These are phyloP conservation scores for Talaromyces sp. DNA, from an alignment of 2,329 filamentous ascomycete genomes.

Conservation along the genomic window DNA sequence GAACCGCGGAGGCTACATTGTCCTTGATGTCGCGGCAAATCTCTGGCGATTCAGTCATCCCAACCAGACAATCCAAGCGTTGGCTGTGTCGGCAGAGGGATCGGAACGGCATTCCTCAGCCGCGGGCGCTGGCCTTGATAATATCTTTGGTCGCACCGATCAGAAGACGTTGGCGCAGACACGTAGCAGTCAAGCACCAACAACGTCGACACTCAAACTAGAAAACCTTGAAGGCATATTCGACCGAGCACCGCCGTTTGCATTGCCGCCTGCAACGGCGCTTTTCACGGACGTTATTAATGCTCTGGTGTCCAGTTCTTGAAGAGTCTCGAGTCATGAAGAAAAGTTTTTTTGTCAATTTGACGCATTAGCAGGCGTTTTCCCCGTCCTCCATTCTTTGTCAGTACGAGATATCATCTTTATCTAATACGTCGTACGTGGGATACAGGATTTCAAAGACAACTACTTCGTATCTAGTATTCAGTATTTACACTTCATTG, in stretches of 20 bases:
- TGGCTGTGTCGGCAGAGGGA: constrained; percentile 24
- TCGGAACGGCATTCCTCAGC: constrained; percentile 21
- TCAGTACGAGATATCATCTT: no score
- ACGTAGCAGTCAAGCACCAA: constrained; percentile 10
- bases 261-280: constrained; percentile 35
- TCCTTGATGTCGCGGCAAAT: constrained; percentile 71
- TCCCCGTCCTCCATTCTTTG: background rate
- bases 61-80: constrained; percentile 25
- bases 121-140: constrained; percentile 30
- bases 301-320: constrained; percentile 23
- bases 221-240: constrained; percentile 36
- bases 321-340: constrained; percentile 1
- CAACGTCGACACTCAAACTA: constrained; percentile 18
- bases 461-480: no score
- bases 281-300: constrained; percentile 40
- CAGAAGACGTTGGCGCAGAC: background rate
- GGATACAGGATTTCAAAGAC: background rate
- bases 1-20: constrained; percentile 66
- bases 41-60: constrained; percentile 49
- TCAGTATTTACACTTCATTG: background rate
- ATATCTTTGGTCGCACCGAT: constrained; percentile 30
- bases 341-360: background rate
- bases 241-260: constrained; percentile 37
- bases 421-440: background rate
- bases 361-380: constrained; percentile 3